Conservation (phyloP, 371 early-diverging fungal species). For the Hamiltosporidium tvaerminnensis region DNA sequence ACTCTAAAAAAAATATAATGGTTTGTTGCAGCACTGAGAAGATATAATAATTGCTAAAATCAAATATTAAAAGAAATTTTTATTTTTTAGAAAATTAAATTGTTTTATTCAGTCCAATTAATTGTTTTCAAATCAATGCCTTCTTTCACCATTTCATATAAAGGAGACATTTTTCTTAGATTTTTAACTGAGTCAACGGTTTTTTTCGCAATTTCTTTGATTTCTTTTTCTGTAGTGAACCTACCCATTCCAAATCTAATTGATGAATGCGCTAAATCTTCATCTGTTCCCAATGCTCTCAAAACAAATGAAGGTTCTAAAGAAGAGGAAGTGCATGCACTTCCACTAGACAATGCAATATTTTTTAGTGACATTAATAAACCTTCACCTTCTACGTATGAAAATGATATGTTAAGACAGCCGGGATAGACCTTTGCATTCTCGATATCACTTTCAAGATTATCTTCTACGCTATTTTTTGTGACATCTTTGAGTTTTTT, state of each 20-base stretch:
- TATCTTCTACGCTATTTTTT: slow-evolving; percentile 6
- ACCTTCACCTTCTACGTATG: slow-evolving; percentile 96
- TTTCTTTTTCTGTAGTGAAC: slow-evolving; percentile 85
- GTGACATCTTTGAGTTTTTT: slow-evolving; percentile 25
- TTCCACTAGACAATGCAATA: slow-evolving; percentile 84
- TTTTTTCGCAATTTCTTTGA: slow-evolving; percentile 69
- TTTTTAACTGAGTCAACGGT: slow-evolving; percentile 72
- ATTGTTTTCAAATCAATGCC: slow-evolving; percentile 47
- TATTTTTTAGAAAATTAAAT: too few species aligned
- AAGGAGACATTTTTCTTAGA: slow-evolving; percentile 84
- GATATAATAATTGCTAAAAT: too few species aligned
- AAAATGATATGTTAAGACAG: slow-evolving; percentile 94
- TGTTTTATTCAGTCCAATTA: background rate
- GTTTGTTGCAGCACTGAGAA: too few species aligned
- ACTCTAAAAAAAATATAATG: too few species aligned
- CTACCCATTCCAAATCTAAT: slow-evolving; percentile 94
- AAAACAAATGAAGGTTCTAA: slow-evolving; percentile 93
- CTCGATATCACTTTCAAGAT: background rate
- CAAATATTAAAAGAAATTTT: too few species aligned
- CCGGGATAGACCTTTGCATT: slow-evolving; percentile 47
- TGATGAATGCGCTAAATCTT: slow-evolving; percentile 88
- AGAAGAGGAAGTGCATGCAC: slow-evolving; percentile 93
- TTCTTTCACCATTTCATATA: slow-evolving; percentile 77
- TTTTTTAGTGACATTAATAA: slow-evolving; percentile 92
- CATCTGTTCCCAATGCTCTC: slow-evolving; percentile 86